Conservation (phyloP, 2,329 filamentous ascomycete genomes). For the Zymoseptoria crescenta region DNA sequence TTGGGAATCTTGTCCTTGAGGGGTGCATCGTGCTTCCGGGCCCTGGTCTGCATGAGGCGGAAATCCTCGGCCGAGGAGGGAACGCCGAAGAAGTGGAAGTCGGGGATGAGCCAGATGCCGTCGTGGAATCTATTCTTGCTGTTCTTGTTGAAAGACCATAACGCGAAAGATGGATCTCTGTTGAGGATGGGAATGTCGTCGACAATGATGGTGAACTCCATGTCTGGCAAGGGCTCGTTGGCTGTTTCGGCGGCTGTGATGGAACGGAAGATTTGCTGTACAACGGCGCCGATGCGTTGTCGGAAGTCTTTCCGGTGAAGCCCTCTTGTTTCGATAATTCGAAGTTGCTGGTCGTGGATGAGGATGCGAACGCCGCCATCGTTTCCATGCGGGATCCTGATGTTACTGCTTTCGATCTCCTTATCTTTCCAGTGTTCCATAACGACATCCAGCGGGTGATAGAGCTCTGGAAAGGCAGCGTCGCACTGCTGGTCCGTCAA, state of each 20-base stretch:
- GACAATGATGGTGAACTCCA: slow-evolving; percentile 16
- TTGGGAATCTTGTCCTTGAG: slow-evolving; percentile 23
- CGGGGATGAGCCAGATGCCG: slow-evolving; percentile 14
- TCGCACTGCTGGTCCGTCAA: slow-evolving; percentile 25
- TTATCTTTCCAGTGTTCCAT: slow-evolving; percentile 11
- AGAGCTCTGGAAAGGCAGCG: slow-evolving; percentile 27
- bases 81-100: slow-evolving; percentile 18
- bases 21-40: slow-evolving; percentile 15
- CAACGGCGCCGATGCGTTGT: slow-evolving; percentile 27
- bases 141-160: slow-evolving; percentile 12
- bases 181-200: slow-evolving; percentile 13
- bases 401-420: slow-evolving; percentile 7
- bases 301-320: slow-evolving; percentile 20
- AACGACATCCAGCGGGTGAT: slow-evolving; percentile 26
- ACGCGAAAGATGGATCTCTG: slow-evolving; percentile 3
- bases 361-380: slow-evolving; percentile 15
- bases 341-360: slow-evolving; percentile 14
- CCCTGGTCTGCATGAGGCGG: slow-evolving; percentile 12
- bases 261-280: slow-evolving; percentile 12
- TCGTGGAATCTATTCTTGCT: slow-evolving; percentile 16
- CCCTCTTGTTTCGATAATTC: slow-evolving; percentile 14
- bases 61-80: slow-evolving; percentile 15
- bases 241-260: slow-evolving; percentile 13
- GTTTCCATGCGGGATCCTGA: slow-evolving; percentile 33
- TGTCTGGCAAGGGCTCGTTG: slow-evolving; percentile 14